phyloP scores from a whole-genome alignment of 139 green algal genomes.

The Coelastrella sp. region DNA sequence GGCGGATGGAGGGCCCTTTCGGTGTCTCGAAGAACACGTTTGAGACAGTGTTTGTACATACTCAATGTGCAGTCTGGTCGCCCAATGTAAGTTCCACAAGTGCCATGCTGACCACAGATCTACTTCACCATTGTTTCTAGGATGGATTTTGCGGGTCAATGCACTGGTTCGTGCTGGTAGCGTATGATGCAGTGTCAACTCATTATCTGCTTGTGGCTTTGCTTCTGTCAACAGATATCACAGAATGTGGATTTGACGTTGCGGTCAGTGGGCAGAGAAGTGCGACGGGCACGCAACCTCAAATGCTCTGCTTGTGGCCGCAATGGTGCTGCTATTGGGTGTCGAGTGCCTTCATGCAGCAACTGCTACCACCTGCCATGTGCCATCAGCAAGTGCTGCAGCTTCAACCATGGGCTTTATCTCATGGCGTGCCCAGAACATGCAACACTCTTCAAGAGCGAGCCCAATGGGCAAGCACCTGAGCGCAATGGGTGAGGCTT shows the following conservation, averaged over 20 bases:
- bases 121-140: too few species aligned
- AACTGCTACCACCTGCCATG: constrained; percentile 82
- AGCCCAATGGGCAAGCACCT: background rate
- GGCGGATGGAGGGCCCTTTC: constrained; percentile 28
- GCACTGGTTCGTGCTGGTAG: too few species aligned
- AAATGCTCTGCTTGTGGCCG: constrained; percentile 60
- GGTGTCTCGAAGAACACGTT: background rate
- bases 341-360: constrained; percentile 72
- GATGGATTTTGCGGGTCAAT: too few species aligned
- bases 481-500: background rate
- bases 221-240: background rate
- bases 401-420: constrained; percentile 57
- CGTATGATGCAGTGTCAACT: background rate
- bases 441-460: constrained; percentile 51
- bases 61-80: constrained; percentile 78
- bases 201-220: background rate
- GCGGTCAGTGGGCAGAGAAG: constrained; percentile 5
- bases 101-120: too few species aligned
- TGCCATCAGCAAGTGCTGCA: constrained; percentile 63
- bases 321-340: constrained; percentile 84
- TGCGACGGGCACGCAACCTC: constrained; percentile 29
- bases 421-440: constrained; percentile 74
- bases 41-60: constrained; percentile 68
- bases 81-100: constrained; percentile 73
- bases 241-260: constrained; percentile 10